Base-by-base conservation (phyloP, 768 basidiomycete species). In the Lyophyllum semitale region DNA sequence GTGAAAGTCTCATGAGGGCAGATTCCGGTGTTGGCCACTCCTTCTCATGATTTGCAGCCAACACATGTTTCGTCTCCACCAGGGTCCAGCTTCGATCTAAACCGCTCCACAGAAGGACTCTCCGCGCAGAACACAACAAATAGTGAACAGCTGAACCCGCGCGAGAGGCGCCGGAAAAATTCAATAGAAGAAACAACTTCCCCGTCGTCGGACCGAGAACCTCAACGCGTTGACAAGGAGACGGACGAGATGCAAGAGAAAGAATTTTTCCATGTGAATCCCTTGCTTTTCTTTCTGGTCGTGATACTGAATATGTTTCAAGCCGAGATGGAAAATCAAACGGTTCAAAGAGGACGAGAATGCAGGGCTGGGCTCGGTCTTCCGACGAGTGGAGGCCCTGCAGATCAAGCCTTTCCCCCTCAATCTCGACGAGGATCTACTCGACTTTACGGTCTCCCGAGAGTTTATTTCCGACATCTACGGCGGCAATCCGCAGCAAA, bases 401-500 rank as follows among this genome's bases (percentile, higher is more conserved):
- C 12, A 37, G 3, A 44, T 54, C 30, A 46, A 45, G 8, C 52
- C 48, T 15, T 33, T 58, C 6, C 47, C 47, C 12, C 40, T 58
- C 4, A 25, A 44, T n/a, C 11, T 20, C n/a, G 52, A 53, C 44
- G 43, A 53, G 18, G 52, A 35, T 20, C 44, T 53, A 9, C 35
- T 53, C 12, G 11, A 53, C 18, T 38, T 18, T 25, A 37, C 52
- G 7, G 52, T 53, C 23, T 53, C 27, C 11, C 43, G 49, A 23
- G 37, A 50, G 8, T 64, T 65, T 41, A 65, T 70, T 48, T 62
- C 66, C 4, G 42, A 43, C 1, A 22, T 49, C 2, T 72, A 63
- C 33, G 71, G 71, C 3, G 69, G 68, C 6, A 65, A 59, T 46
- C 8, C 51, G 1, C 60, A 66, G 42, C 7, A 22, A 23, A 47